Percentiles rank a stretch among this genome's conserved stretches.
phyloP scores from a whole-genome alignment of 345 rosid species.

The Boechera stricta region DNA sequence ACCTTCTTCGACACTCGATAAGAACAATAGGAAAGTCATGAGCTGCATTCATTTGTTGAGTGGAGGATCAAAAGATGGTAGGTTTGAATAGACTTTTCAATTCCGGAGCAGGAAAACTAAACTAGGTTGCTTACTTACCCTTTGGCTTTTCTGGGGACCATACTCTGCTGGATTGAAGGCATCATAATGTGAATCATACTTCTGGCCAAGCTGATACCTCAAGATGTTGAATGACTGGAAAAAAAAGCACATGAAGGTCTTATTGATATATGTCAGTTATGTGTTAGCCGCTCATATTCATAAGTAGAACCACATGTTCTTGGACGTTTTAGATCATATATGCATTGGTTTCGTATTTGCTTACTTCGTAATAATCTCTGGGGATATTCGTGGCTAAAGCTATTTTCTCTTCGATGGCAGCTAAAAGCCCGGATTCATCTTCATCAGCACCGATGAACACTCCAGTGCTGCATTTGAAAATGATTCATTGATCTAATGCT shows the following conservation, averaged over 20 bases:
- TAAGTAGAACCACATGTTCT: slow-evolving; percentile 1
- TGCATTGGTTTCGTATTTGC: not conserved
- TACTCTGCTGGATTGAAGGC: slow-evolving; percentile 66
- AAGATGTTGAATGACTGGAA: slow-evolving; percentile 73
- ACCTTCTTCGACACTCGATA: slow-evolving; percentile 70
- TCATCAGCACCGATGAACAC: slow-evolving; percentile 58
- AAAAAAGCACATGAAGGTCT: not conserved
- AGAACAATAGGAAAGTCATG: slow-evolving; percentile 67
- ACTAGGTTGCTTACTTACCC: slow-evolving; percentile 31
- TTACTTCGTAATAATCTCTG: slow-evolving; percentile 61
- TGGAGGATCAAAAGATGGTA: not conserved
- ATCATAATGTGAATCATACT: slow-evolving; percentile 79
- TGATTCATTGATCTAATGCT: not conserved
- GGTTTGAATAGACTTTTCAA: not conserved
- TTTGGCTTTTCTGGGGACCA: slow-evolving; percentile 64
- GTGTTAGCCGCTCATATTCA: too few species aligned
- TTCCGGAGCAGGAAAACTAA: not conserved
- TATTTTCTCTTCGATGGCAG: slow-evolving; percentile 65
- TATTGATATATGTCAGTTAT: not conserved
- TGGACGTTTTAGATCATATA: not conserved
- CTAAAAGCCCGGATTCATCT: slow-evolving; percentile 59
- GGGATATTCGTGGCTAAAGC: slow-evolving; percentile 66
- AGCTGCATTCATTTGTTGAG: slow-evolving; percentile 45
- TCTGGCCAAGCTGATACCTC: slow-evolving; percentile 74
- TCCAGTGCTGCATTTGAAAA: slow-evolving; percentile 54